Percentiles rank a stretch among this genome's conserved stretches.
Conservation (phyloP, 73 alveolate species). For the Symbiodinium pilosum region DNA sequence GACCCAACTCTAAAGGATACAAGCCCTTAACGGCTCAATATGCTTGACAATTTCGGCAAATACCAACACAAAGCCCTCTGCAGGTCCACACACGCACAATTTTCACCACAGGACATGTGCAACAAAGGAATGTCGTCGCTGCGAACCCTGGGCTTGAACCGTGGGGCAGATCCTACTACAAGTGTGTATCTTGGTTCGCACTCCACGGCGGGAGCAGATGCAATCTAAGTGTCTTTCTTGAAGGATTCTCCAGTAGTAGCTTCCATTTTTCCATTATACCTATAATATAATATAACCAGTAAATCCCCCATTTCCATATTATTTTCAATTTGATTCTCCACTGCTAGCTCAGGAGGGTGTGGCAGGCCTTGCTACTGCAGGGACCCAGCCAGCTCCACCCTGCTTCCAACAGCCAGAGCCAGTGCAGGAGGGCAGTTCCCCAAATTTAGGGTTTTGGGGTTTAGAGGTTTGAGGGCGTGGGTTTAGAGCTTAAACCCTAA, state of each 20-base stretch:
- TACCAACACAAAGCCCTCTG: not conserved
- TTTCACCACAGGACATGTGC: not conserved
- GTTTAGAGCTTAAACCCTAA: not conserved
- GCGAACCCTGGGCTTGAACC: slow-evolving; percentile 39
- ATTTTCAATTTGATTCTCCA: too few species aligned
- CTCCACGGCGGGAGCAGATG: too few species aligned
- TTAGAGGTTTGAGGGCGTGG: too few species aligned
- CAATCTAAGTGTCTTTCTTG: too few species aligned
- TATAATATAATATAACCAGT: too few species aligned
- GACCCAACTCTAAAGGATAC: too few species aligned
- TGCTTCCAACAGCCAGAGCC: slow-evolving; percentile 37
- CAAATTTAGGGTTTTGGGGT: not conserved
- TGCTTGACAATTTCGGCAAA: too few species aligned
- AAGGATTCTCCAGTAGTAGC: too few species aligned
- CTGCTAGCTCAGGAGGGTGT: slow-evolving; percentile 68
- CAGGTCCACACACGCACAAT: too few species aligned
- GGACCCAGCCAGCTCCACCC: slow-evolving; percentile 48
- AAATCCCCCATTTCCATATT: too few species aligned
- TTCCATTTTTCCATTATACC: too few species aligned
- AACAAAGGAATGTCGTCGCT: slow-evolving; percentile 39
- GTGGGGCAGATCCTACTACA: slow-evolving; percentile 52
- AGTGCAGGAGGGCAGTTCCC: not conserved
- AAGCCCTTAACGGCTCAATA: too few species aligned
- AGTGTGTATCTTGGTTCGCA: slow-evolving; percentile 9
- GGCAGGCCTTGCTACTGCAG: slow-evolving; percentile 30